Percentiles rank a stretch among this genome's conserved stretches.
These are phyloP conservation scores for Saccharomycopsis fermentans DNA, from an alignment of 805 yeast species.

Conservation along the genomic window DNA sequence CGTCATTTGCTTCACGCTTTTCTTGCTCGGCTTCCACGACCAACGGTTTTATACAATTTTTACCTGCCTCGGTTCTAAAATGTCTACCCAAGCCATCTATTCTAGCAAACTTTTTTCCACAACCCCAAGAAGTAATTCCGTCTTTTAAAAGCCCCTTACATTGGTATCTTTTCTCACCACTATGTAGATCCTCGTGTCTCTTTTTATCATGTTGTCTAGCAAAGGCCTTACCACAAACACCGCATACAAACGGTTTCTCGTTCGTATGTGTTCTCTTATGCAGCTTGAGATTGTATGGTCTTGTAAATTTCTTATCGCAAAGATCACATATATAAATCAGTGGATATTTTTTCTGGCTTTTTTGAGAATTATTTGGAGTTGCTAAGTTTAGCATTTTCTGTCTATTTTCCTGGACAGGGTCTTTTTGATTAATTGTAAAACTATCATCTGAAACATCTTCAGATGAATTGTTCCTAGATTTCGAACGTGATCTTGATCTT, in stretches of 20 bases:
- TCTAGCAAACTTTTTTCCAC: conserved; percentile 70
- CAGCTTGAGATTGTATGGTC: conserved; percentile 88
- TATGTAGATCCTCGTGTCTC: conserved; percentile 66
- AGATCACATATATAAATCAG: conserved; percentile 59
- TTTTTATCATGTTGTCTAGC: conserved; percentile 72
- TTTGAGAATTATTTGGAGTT: conserved; percentile 41
- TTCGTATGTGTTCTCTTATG: conserved; percentile 87
- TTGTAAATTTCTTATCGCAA: conserved; percentile 79
- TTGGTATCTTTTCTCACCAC: conserved; percentile 65
- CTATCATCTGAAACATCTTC: background rate
- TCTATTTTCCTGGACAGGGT: conserved; percentile 6
- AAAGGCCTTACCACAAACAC: conserved; percentile 70
- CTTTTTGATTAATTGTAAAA: conserved; percentile 18
- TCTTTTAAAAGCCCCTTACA: conserved; percentile 56
- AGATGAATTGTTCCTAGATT: conserved; percentile 19
- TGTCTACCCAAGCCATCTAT: conserved; percentile 74
- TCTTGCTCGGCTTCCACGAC: conserved; percentile 44
- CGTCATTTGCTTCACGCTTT: background rate
- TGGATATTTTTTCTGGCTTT: conserved; percentile 60
- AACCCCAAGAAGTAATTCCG: conserved; percentile 57
- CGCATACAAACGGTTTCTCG: conserved; percentile 68
- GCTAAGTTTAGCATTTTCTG: conserved; percentile 62
- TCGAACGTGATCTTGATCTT: conserved; percentile 27
- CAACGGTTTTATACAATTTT: conserved; percentile 57
- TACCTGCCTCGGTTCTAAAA: conserved; percentile 71